phyloP scores from a whole-genome alignment of 306 rosid genomes.

The Trifolium repens region DNA sequence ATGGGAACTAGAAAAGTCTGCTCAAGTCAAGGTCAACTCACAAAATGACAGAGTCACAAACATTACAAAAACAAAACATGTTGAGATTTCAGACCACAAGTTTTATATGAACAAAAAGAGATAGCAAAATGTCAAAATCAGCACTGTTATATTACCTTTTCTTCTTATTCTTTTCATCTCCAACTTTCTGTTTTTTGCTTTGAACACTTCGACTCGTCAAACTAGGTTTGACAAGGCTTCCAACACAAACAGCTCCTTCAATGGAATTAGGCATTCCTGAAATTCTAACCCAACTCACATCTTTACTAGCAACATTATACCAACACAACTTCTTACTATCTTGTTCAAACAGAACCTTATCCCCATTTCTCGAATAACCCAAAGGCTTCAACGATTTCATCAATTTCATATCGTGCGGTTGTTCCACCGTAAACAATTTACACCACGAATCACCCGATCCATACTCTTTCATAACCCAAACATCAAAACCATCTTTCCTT shows the following conservation, averaged over 20 bases:
- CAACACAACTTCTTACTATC: slow-evolving; percentile 58
- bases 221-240: slow-evolving; percentile 61
- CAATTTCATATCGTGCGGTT: neutral
- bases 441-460: slow-evolving; percentile 62
- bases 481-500: slow-evolving; percentile 42
- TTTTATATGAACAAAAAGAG: neutral
- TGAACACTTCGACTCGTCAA: slow-evolving; percentile 25
- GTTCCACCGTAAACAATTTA: slow-evolving; percentile 47
- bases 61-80: neutral
- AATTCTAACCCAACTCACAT: slow-evolving; percentile 38
- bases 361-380: slow-evolving; percentile 52
- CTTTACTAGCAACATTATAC: slow-evolving; percentile 52
- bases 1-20: slow-evolving; percentile 26
- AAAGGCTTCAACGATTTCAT: slow-evolving; percentile 57
- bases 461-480: slow-evolving; percentile 72
- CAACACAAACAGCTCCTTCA: slow-evolving; percentile 51
- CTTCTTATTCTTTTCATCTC: slow-evolving; percentile 33
- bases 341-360: slow-evolving; percentile 52
- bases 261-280: slow-evolving; percentile 46
- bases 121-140: neutral
- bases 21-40: slow-evolving; percentile 46
- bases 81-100: neutral
- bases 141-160: slow-evolving; percentile 50
- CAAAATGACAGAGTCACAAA: slow-evolving; percentile 20
- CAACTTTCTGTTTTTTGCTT: slow-evolving; percentile 22